These are phyloP conservation scores for Pelargonium citronellum DNA, from an alignment of 441 rosid species.

Conservation along the genomic window DNA sequence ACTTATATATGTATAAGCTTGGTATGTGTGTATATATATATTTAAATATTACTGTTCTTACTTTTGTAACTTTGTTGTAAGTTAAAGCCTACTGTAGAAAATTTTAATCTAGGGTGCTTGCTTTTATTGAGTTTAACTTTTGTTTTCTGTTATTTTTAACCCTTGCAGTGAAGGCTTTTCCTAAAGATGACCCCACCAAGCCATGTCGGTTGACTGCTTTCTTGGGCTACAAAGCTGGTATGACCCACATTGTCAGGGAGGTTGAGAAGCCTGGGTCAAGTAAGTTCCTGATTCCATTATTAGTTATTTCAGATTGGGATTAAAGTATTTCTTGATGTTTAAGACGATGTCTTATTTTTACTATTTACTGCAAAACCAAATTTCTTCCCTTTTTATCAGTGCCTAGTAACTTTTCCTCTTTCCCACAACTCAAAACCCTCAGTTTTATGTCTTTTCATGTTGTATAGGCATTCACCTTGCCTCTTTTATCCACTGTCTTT, in stretches of 20 bases:
- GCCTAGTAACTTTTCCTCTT: too few species aligned
- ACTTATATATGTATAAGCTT: too few species aligned
- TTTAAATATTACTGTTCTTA: neutral
- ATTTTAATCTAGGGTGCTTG: neutral
- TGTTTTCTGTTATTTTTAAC: constrained; percentile 3
- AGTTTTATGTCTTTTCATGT: too few species aligned
- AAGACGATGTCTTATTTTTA: too few species aligned
- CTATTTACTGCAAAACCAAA: too few species aligned
- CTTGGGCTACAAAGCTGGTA: constrained; percentile 91
- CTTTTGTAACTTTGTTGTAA: neutral
- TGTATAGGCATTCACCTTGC: neutral
- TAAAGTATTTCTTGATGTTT: too few species aligned
- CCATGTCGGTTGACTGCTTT: constrained; percentile 81
- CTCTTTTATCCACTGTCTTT: neutral
- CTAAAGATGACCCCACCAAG: constrained; percentile 71
- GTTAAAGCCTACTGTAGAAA: too few species aligned
- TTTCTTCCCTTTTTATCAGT: too few species aligned
- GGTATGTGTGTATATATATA: neutral
- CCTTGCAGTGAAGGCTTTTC: constrained; percentile 80
- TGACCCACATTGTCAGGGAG: constrained; percentile 90
- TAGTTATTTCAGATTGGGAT: too few species aligned
- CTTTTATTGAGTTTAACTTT: neutral
- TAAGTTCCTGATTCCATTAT: constrained; percentile 25
- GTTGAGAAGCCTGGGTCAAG: constrained; percentile 96
- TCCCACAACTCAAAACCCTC: too few species aligned